Evolutionary conservation across 2,329 filamentous ascomycete species (phyloP).

Genomic region (Cadophora gregata): DNA sequence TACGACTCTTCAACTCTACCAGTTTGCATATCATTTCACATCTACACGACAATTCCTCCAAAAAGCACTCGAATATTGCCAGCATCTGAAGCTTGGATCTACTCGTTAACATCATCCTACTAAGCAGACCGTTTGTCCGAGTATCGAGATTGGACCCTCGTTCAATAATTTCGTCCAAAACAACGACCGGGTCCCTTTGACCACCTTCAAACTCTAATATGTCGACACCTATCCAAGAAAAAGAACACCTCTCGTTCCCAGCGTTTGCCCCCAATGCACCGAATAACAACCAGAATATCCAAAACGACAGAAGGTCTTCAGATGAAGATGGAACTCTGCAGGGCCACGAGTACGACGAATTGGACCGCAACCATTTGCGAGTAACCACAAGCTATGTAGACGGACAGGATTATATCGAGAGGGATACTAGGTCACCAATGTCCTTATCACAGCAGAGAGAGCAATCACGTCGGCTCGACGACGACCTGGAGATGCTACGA

Average conservation of each 20-base stretch:
- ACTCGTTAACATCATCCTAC: slow-evolving; percentile 13
- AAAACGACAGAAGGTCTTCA: slow-evolving; percentile 37
- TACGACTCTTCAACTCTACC: neutral
- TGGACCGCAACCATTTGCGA: slow-evolving; percentile 52
- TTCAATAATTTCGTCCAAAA: neutral
- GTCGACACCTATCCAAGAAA: slow-evolving; percentile 41
- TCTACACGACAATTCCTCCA: too few species aligned
- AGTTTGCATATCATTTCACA: neutral
- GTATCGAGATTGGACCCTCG: neutral
- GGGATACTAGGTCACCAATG: slow-evolving; percentile 36
- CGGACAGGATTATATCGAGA: slow-evolving; percentile 39
- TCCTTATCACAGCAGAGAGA: slow-evolving; percentile 65
- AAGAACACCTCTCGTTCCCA: slow-evolving; percentile 44
- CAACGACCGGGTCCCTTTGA: neutral
- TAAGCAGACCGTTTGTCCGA: slow-evolving; percentile 6
- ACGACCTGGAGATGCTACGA: slow-evolving; percentile 69
- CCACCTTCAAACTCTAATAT: slow-evolving; percentile 25
- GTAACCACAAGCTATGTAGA: slow-evolving; percentile 52
- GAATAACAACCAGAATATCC: slow-evolving; percentile 14
- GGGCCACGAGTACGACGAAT: slow-evolving; percentile 34
- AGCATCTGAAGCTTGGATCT: neutral
- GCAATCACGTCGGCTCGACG: slow-evolving; percentile 64
- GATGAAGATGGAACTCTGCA: slow-evolving; percentile 44
- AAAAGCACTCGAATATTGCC: neutral
- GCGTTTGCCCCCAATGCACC: slow-evolving; percentile 36